Evolutionary conservation across 805 yeast genomes (phyloP).

Genomic region (Cyberlindnera xylosilytica): DNA sequence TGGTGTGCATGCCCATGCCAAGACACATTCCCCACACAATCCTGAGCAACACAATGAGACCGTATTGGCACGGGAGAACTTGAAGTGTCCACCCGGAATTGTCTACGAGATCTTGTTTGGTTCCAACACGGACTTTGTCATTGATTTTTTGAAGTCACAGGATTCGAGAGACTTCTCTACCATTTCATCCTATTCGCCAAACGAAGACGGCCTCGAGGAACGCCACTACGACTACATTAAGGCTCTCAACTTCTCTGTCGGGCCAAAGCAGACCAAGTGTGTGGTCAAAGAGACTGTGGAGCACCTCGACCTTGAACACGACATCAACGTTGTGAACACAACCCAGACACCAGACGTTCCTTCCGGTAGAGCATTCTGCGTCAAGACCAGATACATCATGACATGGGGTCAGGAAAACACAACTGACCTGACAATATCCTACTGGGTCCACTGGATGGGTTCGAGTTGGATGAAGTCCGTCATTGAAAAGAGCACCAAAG

Average conservation of each 20-base stretch:
- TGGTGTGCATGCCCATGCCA: constrained; percentile 65
- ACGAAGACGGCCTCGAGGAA: constrained; percentile 40
- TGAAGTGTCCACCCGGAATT: constrained; percentile 75
- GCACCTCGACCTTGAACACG: constrained; percentile 47
- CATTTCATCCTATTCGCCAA: constrained; percentile 31
- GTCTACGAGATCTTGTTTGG: constrained; percentile 73
- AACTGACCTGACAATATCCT: constrained; percentile 63
- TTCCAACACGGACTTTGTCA: constrained; percentile 41
- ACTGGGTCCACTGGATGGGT: constrained; percentile 84
- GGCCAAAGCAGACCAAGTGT: constrained; percentile 90
- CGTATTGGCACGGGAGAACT: constrained; percentile 46
- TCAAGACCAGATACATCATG: constrained; percentile 66
- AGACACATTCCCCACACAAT: constrained; percentile 49
- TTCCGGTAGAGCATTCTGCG: constrained; percentile 77
- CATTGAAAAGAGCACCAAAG: constrained; percentile 77
- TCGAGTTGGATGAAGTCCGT: constrained; percentile 89
- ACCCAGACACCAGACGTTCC: constrained; percentile 94
- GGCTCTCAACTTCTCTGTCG: constrained; percentile 76
- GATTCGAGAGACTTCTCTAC: constrained; percentile 35
- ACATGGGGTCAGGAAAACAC: constrained; percentile 69
- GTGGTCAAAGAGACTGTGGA: constrained; percentile 57
- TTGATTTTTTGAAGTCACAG: constrained; percentile 38
- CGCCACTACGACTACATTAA: constrained; percentile 67
- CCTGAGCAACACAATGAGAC: constrained; percentile 48
- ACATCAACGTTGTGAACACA: constrained; percentile 57